phyloP scores from a whole-genome alignment of 768 basidiomycete genomes.

The Leccinum longicurvipes region DNA sequence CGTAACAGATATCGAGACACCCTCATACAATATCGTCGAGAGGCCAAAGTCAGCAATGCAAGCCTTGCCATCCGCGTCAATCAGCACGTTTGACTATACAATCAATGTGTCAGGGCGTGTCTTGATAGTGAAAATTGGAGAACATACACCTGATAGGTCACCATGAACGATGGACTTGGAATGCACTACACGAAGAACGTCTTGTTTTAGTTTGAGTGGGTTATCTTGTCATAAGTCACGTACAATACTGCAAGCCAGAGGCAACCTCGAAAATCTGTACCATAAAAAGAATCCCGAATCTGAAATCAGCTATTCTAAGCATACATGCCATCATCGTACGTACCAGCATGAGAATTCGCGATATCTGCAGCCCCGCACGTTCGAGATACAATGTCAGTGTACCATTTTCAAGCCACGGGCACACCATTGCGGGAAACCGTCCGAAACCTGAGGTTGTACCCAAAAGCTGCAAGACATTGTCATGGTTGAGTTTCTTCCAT shows the following conservation, averaged over 20 bases:
- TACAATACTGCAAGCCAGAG: not conserved
- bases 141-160: not conserved
- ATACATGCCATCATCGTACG: not conserved
- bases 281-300: not conserved
- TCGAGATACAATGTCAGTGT: not conserved
- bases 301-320: not conserved
- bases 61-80: not conserved
- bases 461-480: not conserved
- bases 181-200: not conserved
- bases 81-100: not conserved
- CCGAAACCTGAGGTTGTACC: not conserved
- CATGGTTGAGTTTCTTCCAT: conserved; percentile 6
- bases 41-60: not conserved
- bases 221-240: not conserved
- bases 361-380: not conserved
- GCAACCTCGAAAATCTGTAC: not conserved
- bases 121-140: not conserved
- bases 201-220: no score
- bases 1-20: conserved; percentile 25
- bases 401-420: not conserved
- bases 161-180: not conserved
- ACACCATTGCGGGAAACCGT: not conserved
- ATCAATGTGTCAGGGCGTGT: not conserved
- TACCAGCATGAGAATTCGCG: not conserved
- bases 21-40: conserved; percentile 22